Base-by-base conservation (phyloP, 2,329 filamentous ascomycete species). In the Penicillium griseofulvum region DNA sequence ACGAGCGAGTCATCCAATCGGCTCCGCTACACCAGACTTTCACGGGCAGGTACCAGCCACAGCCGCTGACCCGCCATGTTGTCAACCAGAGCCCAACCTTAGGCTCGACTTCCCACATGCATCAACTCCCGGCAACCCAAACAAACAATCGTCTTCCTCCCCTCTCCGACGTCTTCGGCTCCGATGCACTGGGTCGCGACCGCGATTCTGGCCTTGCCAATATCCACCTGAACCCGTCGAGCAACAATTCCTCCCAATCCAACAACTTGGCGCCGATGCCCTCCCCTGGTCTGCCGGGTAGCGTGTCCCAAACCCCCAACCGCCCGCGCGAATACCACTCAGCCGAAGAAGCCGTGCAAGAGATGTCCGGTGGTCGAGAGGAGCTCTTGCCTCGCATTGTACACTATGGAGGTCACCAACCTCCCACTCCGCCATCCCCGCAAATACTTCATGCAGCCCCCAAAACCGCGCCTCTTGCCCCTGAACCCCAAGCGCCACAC, bases 1-100 rank as follows among this genome's bases (percentile, higher is more conserved):
- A 91, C 68, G 94, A 99, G 80, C 84, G 94, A 65, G 91, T 97
- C 34, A 95, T 99, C 58, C 94, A 99, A 75, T 99, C 94, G 4
- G 94, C 94, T 8, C 94, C 94, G 16, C 83, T 99, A 24, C 87
- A 95, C 66, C 93, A 97, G 71, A 95, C 91, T 36, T 99, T 99
- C 71, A 97, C 94, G 8, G 92, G 93, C 57, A 86, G 94, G 57
- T 87, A 95, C 70, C 86, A 91, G 66, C 84, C 87, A 5, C 87
- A 88, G 62, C 88, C 89, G 0, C 76, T 90, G 55, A 90, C 88
- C 42, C 84, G 90, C 49, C 90, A 94, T 71, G 80, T 91, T 52
- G 82, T 85, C 65, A 92, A 93, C 69, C 90, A 92, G 59, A 87
- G 90, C 8, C 91, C 90, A 10, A 91, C 89, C 59, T 81, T 96